These are phyloP conservation scores for Scheffersomyces illinoinensis DNA, from an alignment of 1,139 yeast species.

Conservation along the genomic window DNA sequence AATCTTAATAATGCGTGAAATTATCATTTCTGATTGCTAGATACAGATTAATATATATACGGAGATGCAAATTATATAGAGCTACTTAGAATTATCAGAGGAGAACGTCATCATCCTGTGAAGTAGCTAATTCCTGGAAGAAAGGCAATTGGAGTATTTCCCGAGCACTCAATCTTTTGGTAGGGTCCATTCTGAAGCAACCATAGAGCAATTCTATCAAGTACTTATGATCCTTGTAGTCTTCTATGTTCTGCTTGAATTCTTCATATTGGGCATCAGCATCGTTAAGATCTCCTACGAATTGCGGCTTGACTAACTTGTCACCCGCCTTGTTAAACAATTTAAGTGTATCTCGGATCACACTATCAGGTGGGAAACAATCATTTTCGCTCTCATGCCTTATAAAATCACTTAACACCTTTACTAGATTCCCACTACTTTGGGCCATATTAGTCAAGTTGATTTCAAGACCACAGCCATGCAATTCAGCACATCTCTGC, in stretches of 20 bases:
- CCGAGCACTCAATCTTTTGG: slow-evolving; percentile 54
- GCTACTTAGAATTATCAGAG: slow-evolving; percentile 7
- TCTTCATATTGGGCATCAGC: slow-evolving; percentile 12
- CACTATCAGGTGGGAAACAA: slow-evolving; percentile 42
- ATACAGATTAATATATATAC: slow-evolving; percentile 1
- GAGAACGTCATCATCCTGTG: slow-evolving; percentile 41
- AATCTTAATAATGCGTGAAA: neutral
- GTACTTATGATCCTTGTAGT: slow-evolving; percentile 40
- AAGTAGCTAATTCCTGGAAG: slow-evolving; percentile 41
- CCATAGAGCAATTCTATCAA: slow-evolving; percentile 55
- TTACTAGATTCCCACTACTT: slow-evolving; percentile 32
- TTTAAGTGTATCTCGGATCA: slow-evolving; percentile 37
- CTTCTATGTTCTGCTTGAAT: slow-evolving; percentile 21
- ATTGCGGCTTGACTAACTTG: slow-evolving; percentile 25
- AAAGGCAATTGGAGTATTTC: slow-evolving; percentile 58
- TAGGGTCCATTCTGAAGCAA: slow-evolving; percentile 59
- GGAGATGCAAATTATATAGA: neutral
- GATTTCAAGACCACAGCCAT: slow-evolving; percentile 86
- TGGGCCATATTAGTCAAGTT: slow-evolving; percentile 28
- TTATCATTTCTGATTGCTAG: slow-evolving; percentile 3
- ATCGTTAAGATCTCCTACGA: slow-evolving; percentile 6
- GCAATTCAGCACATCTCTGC: slow-evolving; percentile 76
- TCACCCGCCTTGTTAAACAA: slow-evolving; percentile 29
- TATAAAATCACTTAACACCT: slow-evolving; percentile 33
- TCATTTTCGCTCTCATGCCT: slow-evolving; percentile 33